A percentile compares a stretch with the other conserved stretches of the same genome.
Conservation (phyloP, 2,329 filamentous ascomycete genomes). For the Nemania sp. region DNA sequence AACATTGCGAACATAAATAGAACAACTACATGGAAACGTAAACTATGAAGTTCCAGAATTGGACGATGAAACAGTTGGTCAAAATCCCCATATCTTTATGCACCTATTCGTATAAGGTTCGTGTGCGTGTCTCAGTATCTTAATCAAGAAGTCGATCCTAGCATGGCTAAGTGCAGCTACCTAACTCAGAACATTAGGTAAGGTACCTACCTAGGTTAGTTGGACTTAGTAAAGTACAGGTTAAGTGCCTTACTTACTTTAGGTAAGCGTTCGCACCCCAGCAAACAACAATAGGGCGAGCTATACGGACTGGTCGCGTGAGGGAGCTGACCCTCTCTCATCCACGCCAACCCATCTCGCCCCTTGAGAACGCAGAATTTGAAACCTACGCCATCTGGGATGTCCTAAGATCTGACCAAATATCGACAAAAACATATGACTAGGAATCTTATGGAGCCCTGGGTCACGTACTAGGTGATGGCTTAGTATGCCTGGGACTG, state of each 20-base stretch:
- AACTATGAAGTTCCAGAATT: too few species aligned
- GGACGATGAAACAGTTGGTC: too few species aligned
- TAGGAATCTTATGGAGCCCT: conserved; percentile 74
- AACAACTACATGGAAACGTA: too few species aligned
- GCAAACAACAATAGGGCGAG: not conserved
- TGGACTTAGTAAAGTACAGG: too few species aligned
- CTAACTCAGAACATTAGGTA: too few species aligned
- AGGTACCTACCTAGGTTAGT: not conserved
- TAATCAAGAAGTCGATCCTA: too few species aligned
- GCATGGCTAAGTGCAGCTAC: too few species aligned
- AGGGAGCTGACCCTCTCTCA: not conserved
- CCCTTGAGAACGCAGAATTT: not conserved
- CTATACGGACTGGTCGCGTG: not conserved
- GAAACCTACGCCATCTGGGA: not conserved
- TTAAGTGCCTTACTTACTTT: too few species aligned
- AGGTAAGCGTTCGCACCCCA: conserved; percentile 13
- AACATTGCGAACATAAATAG: too few species aligned
- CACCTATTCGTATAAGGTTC: not conserved
- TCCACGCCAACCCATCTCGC: not conserved
- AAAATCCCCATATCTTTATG: not conserved
- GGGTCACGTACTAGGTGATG: conserved; percentile 75
- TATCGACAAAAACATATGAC: conserved; percentile 58
- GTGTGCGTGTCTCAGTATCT: too few species aligned
- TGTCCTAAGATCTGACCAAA: conserved; percentile 4
- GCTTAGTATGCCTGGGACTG: not conserved